Evolutionary conservation across 2,329 filamentous ascomycete genomes (phyloP).

Genomic region (Beauveria scarabaeidicola): DNA sequence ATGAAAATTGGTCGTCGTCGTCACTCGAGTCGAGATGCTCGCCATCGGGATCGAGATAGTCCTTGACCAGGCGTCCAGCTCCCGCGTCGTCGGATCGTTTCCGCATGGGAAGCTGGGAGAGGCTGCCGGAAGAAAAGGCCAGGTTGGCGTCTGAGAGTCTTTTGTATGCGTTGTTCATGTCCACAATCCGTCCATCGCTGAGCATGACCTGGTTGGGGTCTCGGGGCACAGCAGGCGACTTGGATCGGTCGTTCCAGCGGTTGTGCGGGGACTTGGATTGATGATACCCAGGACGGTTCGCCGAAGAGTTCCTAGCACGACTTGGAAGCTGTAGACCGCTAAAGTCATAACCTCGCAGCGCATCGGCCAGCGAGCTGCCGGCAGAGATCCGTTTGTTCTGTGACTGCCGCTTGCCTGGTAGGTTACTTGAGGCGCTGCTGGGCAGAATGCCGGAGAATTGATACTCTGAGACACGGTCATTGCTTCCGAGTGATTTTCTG

Average conservation of each 20-base stretch:
- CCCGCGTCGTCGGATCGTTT: constrained; percentile 37
- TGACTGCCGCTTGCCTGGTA: constrained; percentile 42
- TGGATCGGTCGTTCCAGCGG: constrained; percentile 33
- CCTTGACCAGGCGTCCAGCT: constrained; percentile 56
- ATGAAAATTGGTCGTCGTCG: constrained; percentile 55
- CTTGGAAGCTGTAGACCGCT: constrained; percentile 40
- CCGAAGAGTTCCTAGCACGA: constrained; percentile 33
- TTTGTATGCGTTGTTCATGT: constrained; percentile 62
- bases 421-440: constrained; percentile 36
- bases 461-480: constrained; percentile 45
- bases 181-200: constrained; percentile 53
- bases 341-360: constrained; percentile 44
- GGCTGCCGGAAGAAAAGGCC: constrained; percentile 51
- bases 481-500: constrained; percentile 17
- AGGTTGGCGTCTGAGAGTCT: constrained; percentile 65
- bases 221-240: constrained; percentile 26
- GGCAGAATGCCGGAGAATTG: constrained; percentile 54
- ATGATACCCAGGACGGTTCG: constrained; percentile 27
- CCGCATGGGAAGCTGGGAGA: constrained; percentile 52
- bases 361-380: constrained; percentile 38
- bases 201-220: constrained; percentile 38
- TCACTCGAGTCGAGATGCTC: constrained; percentile 62
- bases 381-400: constrained; percentile 31
- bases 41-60: constrained; percentile 57
- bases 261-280: constrained; percentile 48